Evolutionary conservation across 2,329 filamentous ascomycete genomes (phyloP).

Genomic region (Cadophora luteo-olivacea): DNA sequence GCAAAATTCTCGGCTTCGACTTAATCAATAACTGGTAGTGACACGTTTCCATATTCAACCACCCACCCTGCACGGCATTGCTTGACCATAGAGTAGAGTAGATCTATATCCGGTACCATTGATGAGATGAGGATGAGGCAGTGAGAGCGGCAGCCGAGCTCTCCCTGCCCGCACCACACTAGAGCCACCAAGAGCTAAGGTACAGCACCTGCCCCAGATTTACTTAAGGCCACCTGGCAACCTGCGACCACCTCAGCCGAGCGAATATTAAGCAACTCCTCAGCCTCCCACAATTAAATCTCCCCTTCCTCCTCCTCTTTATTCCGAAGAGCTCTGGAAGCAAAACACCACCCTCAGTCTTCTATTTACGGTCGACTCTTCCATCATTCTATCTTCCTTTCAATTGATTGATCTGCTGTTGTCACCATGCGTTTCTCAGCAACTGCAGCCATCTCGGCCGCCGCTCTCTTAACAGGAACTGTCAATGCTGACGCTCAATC

Average conservation of each 20-base stretch:
- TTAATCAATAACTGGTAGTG: neutral
- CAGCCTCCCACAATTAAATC: constrained; percentile 27
- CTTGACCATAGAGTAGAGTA: neutral
- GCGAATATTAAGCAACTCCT: constrained; percentile 25
- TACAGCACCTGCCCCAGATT: constrained; percentile 5
- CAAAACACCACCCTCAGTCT: constrained; percentile 34
- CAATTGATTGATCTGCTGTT: constrained; percentile 36
- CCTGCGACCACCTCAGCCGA: constrained; percentile 16
- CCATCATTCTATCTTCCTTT: constrained; percentile 22
- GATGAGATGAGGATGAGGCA: constrained; percentile 10
- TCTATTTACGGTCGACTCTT: constrained; percentile 34
- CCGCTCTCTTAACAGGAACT: constrained; percentile 73
- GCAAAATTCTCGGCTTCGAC: neutral
- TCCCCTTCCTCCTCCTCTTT: constrained; percentile 12
- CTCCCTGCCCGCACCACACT: neutral
- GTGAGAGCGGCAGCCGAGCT: constrained; percentile 3
- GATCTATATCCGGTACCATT: neutral
- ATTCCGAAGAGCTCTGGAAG: constrained; percentile 40
- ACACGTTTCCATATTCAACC: constrained; percentile 18
- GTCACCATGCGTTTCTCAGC: constrained; percentile 83
- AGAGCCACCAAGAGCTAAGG: too few relatives aligned
- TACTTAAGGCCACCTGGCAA: constrained; percentile 14
- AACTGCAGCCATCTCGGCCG: constrained; percentile 77
- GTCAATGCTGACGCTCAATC: constrained; percentile 71
- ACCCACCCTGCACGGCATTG: constrained; percentile 7